Base-by-base conservation (phyloP, 805 yeast genomes). In the Yamadazyma kitorensis region DNA sequence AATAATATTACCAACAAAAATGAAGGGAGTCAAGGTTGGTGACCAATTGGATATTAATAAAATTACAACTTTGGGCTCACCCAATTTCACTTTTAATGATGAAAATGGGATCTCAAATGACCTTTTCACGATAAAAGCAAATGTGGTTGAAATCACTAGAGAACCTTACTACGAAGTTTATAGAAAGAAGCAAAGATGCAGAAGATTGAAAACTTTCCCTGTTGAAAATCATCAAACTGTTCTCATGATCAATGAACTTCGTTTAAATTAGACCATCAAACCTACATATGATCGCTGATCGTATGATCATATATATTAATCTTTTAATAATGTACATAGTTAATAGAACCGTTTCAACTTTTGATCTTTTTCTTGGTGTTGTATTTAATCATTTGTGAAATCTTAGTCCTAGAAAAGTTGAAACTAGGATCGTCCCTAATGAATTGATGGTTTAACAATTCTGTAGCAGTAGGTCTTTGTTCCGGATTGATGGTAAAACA, bases 91-190 rank as follows among this genome's bases (percentile, higher is more conserved):
- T 35, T 60, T 32, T 43, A 60, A 49, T 28, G 45, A 45, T 24
- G 44, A 45, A n/a, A 25, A 53, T 1, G 63, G 63, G 2, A 51
- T 57, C 7, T 38, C 49, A 2, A 27, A 33, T 9, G 43, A 45
- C 12, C 56, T 80, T 4, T 82, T 72, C 55, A 61, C 75, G 3
- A 68, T 89, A 46, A 79, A 74, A 45, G 97, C 88, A 14, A 75
- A 76, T n/a, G 86, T 89, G 26, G 57, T 82, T n/a, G 96, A 88
- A 54, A 84, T 85, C 65, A 83, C 96, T 2, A 78, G 84, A 47
- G 81, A 83, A 44, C 87, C 87, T 37, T 78, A 81, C 68, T 76
- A 80, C 36, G 64, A 62, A 39, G 68, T 61, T 5, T 49, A 54
- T 48, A 70, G 80, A 20, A 78, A 76, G 52, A 86, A 81, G 53